phyloP scores from a whole-genome alignment of 2,329 filamentous ascomycete genomes.

The Monosporascus ibericus region DNA sequence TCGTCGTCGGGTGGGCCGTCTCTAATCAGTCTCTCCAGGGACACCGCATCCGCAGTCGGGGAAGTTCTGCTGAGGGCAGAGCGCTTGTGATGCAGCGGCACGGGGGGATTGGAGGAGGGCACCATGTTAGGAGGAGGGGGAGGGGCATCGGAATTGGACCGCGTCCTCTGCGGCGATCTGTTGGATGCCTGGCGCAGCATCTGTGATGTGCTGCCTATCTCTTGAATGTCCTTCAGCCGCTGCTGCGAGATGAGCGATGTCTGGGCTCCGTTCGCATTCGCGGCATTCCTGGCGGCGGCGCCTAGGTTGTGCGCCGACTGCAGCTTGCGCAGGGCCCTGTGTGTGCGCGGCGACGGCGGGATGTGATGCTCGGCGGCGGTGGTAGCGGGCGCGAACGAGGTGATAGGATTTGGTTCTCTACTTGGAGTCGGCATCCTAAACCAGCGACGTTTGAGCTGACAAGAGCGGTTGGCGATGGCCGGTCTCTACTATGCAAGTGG shows the following conservation, averaged over 20 bases:
- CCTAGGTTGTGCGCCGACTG: slow-evolving; percentile 70
- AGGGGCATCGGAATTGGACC: slow-evolving; percentile 69
- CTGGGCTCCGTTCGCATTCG: slow-evolving; percentile 22
- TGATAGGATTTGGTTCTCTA: slow-evolving; percentile 14
- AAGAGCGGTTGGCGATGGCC: not conserved
- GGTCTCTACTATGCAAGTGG: not conserved
- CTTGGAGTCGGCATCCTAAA: slow-evolving; percentile 24
- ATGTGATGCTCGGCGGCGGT: slow-evolving; percentile 43
- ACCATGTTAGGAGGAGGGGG: slow-evolving; percentile 17
- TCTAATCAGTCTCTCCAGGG: slow-evolving; percentile 69
- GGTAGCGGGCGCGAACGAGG: slow-evolving; percentile 24
- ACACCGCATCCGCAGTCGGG: slow-evolving; percentile 48
- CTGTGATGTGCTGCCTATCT: slow-evolving; percentile 28
- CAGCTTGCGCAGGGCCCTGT: slow-evolving; percentile 64
- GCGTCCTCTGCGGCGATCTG: slow-evolving; percentile 48
- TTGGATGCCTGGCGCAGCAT: slow-evolving; percentile 30
- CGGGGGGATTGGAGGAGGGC: slow-evolving; percentile 30
- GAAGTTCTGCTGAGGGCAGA: slow-evolving; percentile 39
- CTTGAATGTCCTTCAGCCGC: slow-evolving; percentile 35
- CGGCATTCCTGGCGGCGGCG: slow-evolving; percentile 38
- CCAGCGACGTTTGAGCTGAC: not conserved
- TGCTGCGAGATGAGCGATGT: slow-evolving; percentile 60
- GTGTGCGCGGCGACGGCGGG: slow-evolving; percentile 57
- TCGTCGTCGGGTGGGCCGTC: slow-evolving; percentile 74
- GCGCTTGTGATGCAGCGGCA: slow-evolving; percentile 31